Evolutionary conservation across 2,329 filamentous ascomycete species (phyloP).

Genomic region (Drechmeria coniospora): DNA sequence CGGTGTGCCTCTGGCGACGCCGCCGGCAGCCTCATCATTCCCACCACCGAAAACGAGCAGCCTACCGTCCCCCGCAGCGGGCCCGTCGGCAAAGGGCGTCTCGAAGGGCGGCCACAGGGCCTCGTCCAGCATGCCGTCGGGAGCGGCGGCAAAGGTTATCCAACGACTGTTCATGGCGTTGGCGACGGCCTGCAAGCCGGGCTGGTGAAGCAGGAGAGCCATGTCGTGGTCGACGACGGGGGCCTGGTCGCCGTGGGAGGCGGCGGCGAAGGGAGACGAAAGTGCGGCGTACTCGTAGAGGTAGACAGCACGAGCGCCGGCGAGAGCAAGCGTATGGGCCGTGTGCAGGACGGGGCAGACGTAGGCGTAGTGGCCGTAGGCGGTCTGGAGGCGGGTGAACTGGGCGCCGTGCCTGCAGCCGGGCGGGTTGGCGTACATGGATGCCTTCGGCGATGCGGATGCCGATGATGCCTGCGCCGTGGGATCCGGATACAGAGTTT

Average conservation of each 20-base stretch:
- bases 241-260: constrained; percentile 33
- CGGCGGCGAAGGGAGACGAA: constrained; percentile 17
- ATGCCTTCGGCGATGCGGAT: too few relatives aligned
- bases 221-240: constrained; percentile 28
- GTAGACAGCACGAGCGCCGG: constrained; percentile 24
- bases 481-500: constrained; percentile 48
- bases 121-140: constrained; percentile 7
- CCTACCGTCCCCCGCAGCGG: constrained; percentile 13
- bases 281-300: constrained; percentile 45
- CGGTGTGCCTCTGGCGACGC: constrained; percentile 23
- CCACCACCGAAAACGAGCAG: constrained; percentile 43
- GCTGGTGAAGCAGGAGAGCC: constrained; percentile 13
- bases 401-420: constrained; percentile 28
- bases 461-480: constrained; percentile 18
- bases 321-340: constrained; percentile 23
- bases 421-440: constrained; percentile 24
- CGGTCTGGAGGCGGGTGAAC: constrained; percentile 41
- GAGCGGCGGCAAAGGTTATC: constrained; percentile 19
- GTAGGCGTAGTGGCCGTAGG: constrained; percentile 50
- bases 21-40: constrained; percentile 36
- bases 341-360: constrained; percentile 48
- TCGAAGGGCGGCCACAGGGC: constrained; percentile 26
- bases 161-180: constrained; percentile 28
- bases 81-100: constrained; percentile 19
- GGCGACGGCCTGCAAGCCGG: constrained; percentile 22